phyloP scores from a whole-genome alignment of 2,329 filamentous ascomycete species.

The Lecanicillium sp. region DNA sequence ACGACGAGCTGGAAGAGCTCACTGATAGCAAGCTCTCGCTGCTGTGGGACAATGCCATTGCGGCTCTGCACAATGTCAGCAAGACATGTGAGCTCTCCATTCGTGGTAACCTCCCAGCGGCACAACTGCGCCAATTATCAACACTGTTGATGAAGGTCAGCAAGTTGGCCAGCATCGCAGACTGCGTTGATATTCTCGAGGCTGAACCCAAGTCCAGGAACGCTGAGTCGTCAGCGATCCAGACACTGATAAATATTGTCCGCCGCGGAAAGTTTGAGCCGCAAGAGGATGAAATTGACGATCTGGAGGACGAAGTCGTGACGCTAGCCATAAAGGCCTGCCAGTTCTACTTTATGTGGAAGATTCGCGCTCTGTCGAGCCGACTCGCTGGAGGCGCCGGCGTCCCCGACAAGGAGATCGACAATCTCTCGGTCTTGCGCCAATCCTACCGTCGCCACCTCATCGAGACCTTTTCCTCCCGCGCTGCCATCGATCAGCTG shows the following conservation, averaged over 20 bases:
- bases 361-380: constrained; percentile 56
- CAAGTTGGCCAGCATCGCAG: constrained; percentile 72
- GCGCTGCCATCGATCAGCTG: constrained; percentile 68
- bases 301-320: constrained; percentile 73
- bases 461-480: constrained; percentile 62
- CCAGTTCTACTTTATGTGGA: constrained; percentile 96
- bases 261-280: constrained; percentile 66
- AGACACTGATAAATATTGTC: constrained; percentile 66
- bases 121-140: constrained; percentile 62
- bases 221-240: constrained; percentile 50
- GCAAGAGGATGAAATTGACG: constrained; percentile 63
- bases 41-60: constrained; percentile 80
- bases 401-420: constrained; percentile 53
- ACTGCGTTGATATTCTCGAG: constrained; percentile 72
- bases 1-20: constrained; percentile 82
- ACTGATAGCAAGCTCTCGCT: constrained; percentile 73
- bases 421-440: constrained; percentile 51
- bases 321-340: constrained; percentile 68
- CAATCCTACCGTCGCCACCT: constrained; percentile 55
- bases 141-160: constrained; percentile 73
- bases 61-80: constrained; percentile 65
- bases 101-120: constrained; percentile 61
- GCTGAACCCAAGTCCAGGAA: constrained; percentile 43
- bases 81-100: constrained; percentile 65
- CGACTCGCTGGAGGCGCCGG: constrained; percentile 49